These are phyloP conservation scores for Entonaema liquescens DNA, from an alignment of 495 filamentous ascomycete species.

Conservation along the genomic window DNA sequence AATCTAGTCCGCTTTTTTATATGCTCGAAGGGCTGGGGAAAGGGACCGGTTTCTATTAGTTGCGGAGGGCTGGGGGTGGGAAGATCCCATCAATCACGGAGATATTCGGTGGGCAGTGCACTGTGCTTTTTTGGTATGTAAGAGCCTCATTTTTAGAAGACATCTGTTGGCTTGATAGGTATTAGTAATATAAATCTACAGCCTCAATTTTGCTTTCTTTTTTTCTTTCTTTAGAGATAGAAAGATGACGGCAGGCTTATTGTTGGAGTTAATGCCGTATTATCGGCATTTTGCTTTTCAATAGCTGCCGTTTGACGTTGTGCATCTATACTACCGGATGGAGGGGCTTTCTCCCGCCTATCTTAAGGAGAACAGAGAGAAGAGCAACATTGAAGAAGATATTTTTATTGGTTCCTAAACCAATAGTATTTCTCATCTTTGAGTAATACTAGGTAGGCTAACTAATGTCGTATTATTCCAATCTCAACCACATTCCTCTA, in stretches of 20 bases:
- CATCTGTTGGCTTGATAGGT: not conserved
- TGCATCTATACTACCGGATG: not conserved
- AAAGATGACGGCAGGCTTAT: not conserved
- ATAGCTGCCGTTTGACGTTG: not conserved
- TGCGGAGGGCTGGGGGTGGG: not conserved
- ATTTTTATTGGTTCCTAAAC: not conserved
- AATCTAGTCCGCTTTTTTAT: constrained; percentile 14
- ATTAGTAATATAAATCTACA: not conserved
- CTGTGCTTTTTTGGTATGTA: not conserved
- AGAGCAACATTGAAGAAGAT: not conserved
- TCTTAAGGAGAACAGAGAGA: not conserved
- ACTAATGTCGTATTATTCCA: not conserved
- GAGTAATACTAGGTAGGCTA: not conserved
- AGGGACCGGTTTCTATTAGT: not conserved
- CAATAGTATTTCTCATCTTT: not conserved
- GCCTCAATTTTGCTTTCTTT: not conserved
- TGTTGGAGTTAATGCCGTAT: not conserved
- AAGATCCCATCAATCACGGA: not conserved
- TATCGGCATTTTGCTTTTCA: not conserved
- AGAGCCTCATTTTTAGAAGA: not conserved
- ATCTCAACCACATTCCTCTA: not conserved
- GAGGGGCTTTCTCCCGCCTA: not conserved
- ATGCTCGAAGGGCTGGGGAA: not conserved
- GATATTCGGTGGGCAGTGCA: not conserved
- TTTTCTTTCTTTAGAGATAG: not conserved